phyloP scores from a whole-genome alignment of 2,329 filamentous ascomycete genomes.

The Aspergillus ochraceus region DNA sequence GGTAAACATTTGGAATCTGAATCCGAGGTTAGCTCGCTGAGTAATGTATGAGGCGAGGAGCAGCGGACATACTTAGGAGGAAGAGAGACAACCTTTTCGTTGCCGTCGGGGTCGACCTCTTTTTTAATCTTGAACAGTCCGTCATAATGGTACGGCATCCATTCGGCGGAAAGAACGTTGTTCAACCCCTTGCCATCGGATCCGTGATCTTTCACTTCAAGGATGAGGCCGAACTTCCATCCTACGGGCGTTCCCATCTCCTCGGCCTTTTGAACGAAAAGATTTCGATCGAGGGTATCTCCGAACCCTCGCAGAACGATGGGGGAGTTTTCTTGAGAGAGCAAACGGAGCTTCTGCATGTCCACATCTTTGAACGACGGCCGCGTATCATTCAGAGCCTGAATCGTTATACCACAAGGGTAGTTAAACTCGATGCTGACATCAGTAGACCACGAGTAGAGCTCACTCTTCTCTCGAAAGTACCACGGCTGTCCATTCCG shows the following conservation, averaged over 20 bases:
- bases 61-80: not conserved
- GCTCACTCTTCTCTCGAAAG: slow-evolving; percentile 1
- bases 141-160: slow-evolving; percentile 6
- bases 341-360: slow-evolving; percentile 2
- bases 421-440: slow-evolving; percentile 3
- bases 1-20: slow-evolving; percentile 16
- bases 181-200: not conserved
- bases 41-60: not conserved
- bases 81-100: not conserved
- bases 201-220: slow-evolving; percentile 4
- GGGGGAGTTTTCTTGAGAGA: slow-evolving; percentile 1
- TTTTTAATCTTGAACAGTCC: slow-evolving; percentile 2
- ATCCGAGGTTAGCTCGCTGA: not conserved
- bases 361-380: not conserved
- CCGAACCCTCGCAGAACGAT: slow-evolving; percentile 1
- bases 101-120: not conserved
- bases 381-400: not conserved
- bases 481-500: slow-evolving; percentile 4
- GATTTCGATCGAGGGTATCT: not conserved
- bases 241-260: slow-evolving; percentile 1
- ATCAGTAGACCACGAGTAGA: not conserved
- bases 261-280: not conserved
- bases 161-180: slow-evolving; percentile 2
- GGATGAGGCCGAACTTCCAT: slow-evolving; percentile 4
- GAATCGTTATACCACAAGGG: slow-evolving; percentile 6